phyloP scores from a whole-genome alignment of 805 yeast genomes.

The Cyberlindnera mississippiensis region DNA sequence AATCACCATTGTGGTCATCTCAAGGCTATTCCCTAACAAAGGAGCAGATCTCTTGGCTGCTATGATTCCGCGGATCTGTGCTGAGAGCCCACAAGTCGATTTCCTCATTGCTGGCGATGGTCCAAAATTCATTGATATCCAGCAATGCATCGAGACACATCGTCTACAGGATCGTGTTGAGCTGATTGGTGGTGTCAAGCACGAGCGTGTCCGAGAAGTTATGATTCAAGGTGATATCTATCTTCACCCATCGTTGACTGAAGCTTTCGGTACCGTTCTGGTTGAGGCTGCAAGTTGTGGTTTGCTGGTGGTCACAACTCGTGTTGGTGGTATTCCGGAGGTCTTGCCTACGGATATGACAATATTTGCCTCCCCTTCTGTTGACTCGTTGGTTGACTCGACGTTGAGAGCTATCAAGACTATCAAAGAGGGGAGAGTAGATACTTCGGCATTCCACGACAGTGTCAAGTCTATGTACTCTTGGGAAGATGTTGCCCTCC shows the following conservation, averaged over 20 bases:
- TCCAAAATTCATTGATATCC: constrained; percentile 88
- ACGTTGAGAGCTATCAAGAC: constrained; percentile 65
- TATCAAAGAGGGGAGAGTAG: constrained; percentile 53
- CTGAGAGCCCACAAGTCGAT: constrained; percentile 54
- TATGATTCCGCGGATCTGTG: constrained; percentile 79
- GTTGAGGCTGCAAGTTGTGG: constrained; percentile 99
- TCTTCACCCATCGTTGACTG: constrained; percentile 89
- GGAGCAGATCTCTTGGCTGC: constrained; percentile 89
- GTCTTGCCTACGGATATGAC: constrained; percentile 93
- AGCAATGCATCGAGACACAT: constrained; percentile 88
- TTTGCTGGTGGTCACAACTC: constrained; percentile 85
- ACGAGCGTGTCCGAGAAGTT: constrained; percentile 88
- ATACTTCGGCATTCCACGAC: constrained; percentile 73
- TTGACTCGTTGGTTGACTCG: constrained; percentile 71
- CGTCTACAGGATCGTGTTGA: constrained; percentile 85
- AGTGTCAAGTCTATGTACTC: constrained; percentile 81
- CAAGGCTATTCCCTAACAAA: constrained; percentile 90
- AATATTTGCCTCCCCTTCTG: constrained; percentile 84
- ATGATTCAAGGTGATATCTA: constrained; percentile 94
- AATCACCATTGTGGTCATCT: constrained; percentile 85
- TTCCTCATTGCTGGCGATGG: constrained; percentile 96
- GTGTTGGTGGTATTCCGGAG: constrained; percentile 97
- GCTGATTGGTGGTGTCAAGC: constrained; percentile 81
- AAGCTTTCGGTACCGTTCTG: constrained; percentile 95
- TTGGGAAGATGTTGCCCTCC: constrained; percentile 82